phyloP scores from a whole-genome alignment of 495 filamentous ascomycete species.

The Talaromyces proteolyticus region DNA sequence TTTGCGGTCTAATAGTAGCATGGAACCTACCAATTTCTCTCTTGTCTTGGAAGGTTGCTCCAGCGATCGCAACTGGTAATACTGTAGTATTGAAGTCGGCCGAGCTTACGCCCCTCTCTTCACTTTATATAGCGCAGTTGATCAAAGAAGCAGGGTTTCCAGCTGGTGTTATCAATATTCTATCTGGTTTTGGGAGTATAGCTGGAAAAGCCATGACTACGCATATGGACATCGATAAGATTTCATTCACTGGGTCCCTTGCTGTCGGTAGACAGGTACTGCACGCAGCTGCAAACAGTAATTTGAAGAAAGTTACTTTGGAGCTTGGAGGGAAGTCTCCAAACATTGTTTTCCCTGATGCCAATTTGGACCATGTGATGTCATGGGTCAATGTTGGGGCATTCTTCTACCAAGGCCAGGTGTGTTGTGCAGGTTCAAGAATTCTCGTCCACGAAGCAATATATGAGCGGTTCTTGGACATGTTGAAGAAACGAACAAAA shows the following conservation, averaged over 20 bases:
- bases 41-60: slow-evolving; percentile 85
- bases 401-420: slow-evolving; percentile 98
- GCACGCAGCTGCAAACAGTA: slow-evolving; percentile 89
- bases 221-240: slow-evolving; percentile 98
- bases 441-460: slow-evolving; percentile 91
- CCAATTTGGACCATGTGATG: slow-evolving; percentile 92
- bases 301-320: slow-evolving; percentile 97
- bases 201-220: slow-evolving; percentile 87
- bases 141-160: slow-evolving; percentile 96
- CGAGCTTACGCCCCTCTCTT: slow-evolving; percentile 92
- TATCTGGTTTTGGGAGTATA: slow-evolving; percentile 85
- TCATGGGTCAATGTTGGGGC: slow-evolving; percentile 99
- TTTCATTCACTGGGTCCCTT: slow-evolving; percentile 97
- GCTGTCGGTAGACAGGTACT: slow-evolving; percentile 85
- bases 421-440: slow-evolving; percentile 94
- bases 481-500: slow-evolving; percentile 68
- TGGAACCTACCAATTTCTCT: slow-evolving; percentile 90
- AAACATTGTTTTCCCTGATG: slow-evolving; percentile 95
- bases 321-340: slow-evolving; percentile 97
- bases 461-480: slow-evolving; percentile 74
- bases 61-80: slow-evolving; percentile 83
- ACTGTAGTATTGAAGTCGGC: slow-evolving; percentile 87
- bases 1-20: slow-evolving; percentile 79
- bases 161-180: slow-evolving; percentile 88
- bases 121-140: slow-evolving; percentile 69